phyloP scores from a whole-genome alignment of 139 green algal genomes.

The Asterochloris sp. region DNA sequence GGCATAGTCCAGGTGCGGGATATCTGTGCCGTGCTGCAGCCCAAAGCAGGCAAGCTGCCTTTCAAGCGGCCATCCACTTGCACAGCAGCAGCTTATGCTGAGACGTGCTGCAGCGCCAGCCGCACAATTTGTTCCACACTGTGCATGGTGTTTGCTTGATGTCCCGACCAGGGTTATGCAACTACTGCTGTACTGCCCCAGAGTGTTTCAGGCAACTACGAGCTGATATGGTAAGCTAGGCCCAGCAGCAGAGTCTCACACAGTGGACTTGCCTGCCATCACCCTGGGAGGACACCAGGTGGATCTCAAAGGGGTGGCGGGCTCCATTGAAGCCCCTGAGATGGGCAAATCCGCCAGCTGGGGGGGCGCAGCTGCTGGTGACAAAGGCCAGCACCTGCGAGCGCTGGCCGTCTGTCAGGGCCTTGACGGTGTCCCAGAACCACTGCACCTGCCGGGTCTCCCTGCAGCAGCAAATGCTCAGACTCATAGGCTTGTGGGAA shows the following conservation, averaged over 20 bases:
- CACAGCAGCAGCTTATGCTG: too few species aligned
- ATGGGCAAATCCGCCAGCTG: constrained; percentile 36
- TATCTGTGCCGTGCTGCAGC: background rate
- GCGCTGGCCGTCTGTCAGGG: background rate
- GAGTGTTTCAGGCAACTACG: too few species aligned
- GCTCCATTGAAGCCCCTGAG: constrained; percentile 35
- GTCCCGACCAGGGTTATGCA: too few species aligned
- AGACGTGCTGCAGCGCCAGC: too few species aligned
- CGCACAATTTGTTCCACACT: too few species aligned
- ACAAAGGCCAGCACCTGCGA: constrained; percentile 32
- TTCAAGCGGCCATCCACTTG: too few species aligned
- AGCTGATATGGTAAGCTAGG: too few species aligned
- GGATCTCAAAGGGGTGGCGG: constrained; percentile 32
- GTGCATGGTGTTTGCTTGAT: too few species aligned
- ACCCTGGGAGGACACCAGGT: constrained; percentile 16
- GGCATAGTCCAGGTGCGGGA: too few species aligned
- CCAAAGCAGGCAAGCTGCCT: too few species aligned
- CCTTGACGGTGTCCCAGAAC: constrained; percentile 26
- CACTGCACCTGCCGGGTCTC: constrained; percentile 11
- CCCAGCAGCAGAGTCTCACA: too few species aligned
- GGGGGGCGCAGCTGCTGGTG: constrained; percentile 22
- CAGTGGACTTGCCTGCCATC: constrained; percentile 6
- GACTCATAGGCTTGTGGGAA: background rate
- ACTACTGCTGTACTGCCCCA: too few species aligned
- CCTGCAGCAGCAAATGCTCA: constrained; percentile 7